Evolutionary conservation across 2,329 filamentous ascomycete genomes (phyloP).

Genomic region (Colletotrichum simmondsii): DNA sequence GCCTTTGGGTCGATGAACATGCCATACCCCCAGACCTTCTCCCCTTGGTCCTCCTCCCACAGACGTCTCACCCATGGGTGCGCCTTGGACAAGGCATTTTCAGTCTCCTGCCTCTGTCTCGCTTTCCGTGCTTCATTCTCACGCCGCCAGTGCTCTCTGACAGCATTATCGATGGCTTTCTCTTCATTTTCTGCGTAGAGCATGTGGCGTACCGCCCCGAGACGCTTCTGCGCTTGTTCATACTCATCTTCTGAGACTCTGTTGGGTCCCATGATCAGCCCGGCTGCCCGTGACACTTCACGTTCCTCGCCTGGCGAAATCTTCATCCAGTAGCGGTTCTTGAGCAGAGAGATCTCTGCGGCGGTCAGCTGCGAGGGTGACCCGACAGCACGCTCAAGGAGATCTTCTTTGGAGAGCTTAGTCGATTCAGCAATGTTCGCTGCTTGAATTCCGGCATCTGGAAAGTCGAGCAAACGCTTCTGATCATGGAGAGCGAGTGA

Average conservation of each 20-base stretch:
- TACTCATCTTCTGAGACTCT: background rate
- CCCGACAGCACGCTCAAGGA: background rate
- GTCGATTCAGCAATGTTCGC: conserved; percentile 3
- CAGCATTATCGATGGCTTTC: background rate
- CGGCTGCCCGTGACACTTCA: background rate
- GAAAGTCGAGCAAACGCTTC: conserved; percentile 4
- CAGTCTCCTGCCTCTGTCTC: background rate
- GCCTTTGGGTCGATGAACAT: background rate
- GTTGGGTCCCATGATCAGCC: background rate
- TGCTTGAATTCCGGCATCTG: background rate
- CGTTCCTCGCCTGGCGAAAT: background rate
- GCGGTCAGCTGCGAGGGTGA: background rate
- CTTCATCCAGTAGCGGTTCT: background rate
- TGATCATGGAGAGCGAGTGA: background rate
- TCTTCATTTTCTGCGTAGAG: conserved; percentile 7
- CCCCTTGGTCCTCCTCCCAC: conserved; percentile 1
- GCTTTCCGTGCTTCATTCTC: background rate
- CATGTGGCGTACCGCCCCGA: background rate
- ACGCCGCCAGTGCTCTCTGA: background rate
- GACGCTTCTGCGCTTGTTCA: background rate
- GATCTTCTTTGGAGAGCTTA: background rate
- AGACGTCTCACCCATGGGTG: conserved; percentile 3
- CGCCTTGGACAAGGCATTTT: background rate
- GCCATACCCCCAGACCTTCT: conserved; percentile 4
- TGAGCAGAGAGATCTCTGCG: background rate